Conservation (phyloP, 768 basidiomycete genomes). For the Steccherinum ochraceum region DNA sequence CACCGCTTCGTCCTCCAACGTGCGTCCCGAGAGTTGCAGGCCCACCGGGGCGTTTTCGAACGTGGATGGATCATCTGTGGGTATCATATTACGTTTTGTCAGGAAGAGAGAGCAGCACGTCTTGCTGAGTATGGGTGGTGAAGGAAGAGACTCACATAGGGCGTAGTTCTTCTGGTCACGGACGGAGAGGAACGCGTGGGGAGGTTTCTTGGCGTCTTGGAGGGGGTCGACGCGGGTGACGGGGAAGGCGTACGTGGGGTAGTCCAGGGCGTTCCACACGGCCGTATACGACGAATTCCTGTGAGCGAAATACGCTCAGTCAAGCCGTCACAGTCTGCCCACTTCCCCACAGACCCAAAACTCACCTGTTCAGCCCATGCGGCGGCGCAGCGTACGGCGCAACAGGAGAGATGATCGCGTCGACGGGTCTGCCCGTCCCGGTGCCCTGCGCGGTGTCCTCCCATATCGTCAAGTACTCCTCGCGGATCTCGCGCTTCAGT, state of each 20-base stretch:
- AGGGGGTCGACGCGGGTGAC: conserved; percentile 52
- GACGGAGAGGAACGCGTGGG: background rate
- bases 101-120: too few species aligned
- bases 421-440: conserved; percentile 38
- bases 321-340: background rate
- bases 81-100: background rate
- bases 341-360: background rate
- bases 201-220: conserved; percentile 38
- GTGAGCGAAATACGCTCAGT: too few species aligned
- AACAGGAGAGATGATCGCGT: conserved; percentile 64
- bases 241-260: conserved; percentile 54
- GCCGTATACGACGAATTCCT: conserved; percentile 50
- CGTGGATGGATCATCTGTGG: conserved; percentile 47
- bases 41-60: conserved; percentile 57
- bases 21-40: conserved; percentile 63
- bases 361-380: conserved; percentile 51
- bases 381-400: conserved; percentile 57
- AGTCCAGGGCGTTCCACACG: conserved; percentile 69
- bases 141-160: background rate
- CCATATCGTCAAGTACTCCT: conserved; percentile 60
- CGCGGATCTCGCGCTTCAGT: conserved; percentile 39
- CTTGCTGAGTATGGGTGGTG: background rate
- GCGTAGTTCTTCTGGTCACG: background rate
- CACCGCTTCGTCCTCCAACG: conserved; percentile 71
- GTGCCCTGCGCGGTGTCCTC: conserved; percentile 1